Evolutionary conservation across 176 grass and related monocot genomes (phyloP), one percentile per base, ranked within the genome.

Genomic region (Triticum timopheevii): DNA sequence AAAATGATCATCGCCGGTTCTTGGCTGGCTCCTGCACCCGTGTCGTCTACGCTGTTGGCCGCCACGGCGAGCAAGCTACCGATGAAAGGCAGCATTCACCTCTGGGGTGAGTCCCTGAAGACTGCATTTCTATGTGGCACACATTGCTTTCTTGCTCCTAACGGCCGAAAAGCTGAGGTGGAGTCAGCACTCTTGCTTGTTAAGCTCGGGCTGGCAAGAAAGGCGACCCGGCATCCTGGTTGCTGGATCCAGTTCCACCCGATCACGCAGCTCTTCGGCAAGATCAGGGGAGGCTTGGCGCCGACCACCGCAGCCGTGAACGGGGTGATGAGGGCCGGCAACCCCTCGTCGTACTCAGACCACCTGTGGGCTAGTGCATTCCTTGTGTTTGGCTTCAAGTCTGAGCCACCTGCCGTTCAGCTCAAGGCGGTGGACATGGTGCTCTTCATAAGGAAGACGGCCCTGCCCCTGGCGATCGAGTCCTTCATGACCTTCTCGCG

Each of bases 221-320:
- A 87, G 81, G 85, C 89, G 10, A 90, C 49, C 74, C 86, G 91
- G 27, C 97, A 97, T 76, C 87, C 94, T 3, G 90, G 97, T 78
- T 99, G 90, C 86, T 99, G 97, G 97, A 89, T 99, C 79, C 94
- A 94, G 59, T 93, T 99, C 83, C 94, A 99, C 77, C 87, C 90
- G 0, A 97, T 99, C 78, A 94, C 97, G 0, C 94, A 94, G 66
- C 83, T 93, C 22, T 97, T 99, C 33, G 97, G 92, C 7, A 99
- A 88, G 83, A 93, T 92, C 65, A 90, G 92, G 66, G 97, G 94
- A 61, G 97, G 94, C 28, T 83, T 97, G 66, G 82, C 82, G 12
- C 89, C 87, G 1, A 92, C 94, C 11, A 84, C 83, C 23, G 90
- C 92, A 0, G 84, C 92, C 3, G 94, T 99, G 74, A 91, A 92